These are phyloP conservation scores for Brettanomyces custersianus DNA, from an alignment of 805 yeast species.

Conservation along the genomic window DNA sequence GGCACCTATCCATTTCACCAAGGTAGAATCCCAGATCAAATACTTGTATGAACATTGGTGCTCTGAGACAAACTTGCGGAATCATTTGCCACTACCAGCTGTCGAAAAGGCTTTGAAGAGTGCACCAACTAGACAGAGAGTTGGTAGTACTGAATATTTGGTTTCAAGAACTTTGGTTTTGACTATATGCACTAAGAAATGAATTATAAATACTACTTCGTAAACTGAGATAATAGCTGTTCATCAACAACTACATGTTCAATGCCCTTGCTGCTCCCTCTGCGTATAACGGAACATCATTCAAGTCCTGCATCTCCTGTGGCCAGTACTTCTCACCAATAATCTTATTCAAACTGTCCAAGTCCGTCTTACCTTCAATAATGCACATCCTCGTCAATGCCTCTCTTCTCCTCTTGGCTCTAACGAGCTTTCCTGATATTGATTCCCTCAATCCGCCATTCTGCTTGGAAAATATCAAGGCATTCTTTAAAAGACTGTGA, in stretches of 20 bases:
- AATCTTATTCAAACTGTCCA: slow-evolving; percentile 17
- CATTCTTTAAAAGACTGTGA: slow-evolving; percentile 35
- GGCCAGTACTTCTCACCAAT: slow-evolving; percentile 22
- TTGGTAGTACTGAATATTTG: slow-evolving; percentile 4
- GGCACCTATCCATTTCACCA: neutral
- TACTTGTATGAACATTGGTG: slow-evolving; percentile 4
- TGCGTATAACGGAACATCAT: slow-evolving; percentile 15
- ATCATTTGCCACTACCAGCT: slow-evolving; percentile 4
- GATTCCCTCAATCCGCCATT: slow-evolving; percentile 46
- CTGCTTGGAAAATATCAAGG: slow-evolving; percentile 33
- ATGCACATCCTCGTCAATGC: slow-evolving; percentile 37
- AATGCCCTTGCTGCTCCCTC: neutral
- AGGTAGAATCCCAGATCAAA: slow-evolving; percentile 2
- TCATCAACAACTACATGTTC: too few species aligned
- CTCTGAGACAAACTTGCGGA: neutral
- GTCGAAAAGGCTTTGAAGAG: slow-evolving; percentile 1
- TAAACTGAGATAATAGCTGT: neutral
- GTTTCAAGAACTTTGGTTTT: slow-evolving; percentile 4
- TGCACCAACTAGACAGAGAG: slow-evolving; percentile 2
- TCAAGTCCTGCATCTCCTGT: slow-evolving; percentile 16
- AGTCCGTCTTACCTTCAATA: slow-evolving; percentile 29
- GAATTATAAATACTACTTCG: neutral
- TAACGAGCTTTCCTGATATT: slow-evolving; percentile 30
- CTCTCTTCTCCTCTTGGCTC: slow-evolving; percentile 35
- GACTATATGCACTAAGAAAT: slow-evolving; percentile 3